Percentiles rank a stretch among this genome's conserved stretches.
These are phyloP conservation scores for Leptosphaerulina australis DNA, from an alignment of 2,329 filamentous ascomycete genomes.

Conservation along the genomic window DNA sequence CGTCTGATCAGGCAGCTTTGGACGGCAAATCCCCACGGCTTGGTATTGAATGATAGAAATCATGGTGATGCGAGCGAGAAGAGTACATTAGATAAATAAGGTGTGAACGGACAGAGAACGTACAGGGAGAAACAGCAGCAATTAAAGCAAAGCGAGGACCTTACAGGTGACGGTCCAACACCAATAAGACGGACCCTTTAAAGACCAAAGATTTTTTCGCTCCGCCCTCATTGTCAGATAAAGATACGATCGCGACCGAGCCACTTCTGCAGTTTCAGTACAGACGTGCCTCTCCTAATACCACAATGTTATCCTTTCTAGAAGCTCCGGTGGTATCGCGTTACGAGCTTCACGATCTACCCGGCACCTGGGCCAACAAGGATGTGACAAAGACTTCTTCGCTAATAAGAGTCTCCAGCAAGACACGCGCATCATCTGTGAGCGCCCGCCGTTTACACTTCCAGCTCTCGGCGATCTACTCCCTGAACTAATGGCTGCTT, in stretches of 20 bases:
- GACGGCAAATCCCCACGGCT: background rate
- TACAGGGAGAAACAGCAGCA: background rate
- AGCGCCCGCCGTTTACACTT: slow-evolving; percentile 17
- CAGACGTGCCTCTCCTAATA: background rate
- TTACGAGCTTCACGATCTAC: slow-evolving; percentile 12
- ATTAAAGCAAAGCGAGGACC: background rate
- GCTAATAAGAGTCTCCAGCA: slow-evolving; percentile 13
- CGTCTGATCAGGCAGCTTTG: background rate
- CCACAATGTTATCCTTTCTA: background rate
- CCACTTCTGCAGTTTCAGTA: background rate
- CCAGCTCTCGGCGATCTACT: slow-evolving; percentile 6
- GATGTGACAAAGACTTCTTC: slow-evolving; percentile 15
- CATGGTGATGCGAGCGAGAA: background rate
- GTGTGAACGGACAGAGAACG: background rate
- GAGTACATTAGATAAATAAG: background rate
- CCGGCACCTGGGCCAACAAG: background rate
- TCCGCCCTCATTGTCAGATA: slow-evolving; percentile 1
- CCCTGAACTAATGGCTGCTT: slow-evolving; percentile 8
- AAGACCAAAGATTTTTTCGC: background rate
- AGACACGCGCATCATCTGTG: slow-evolving; percentile 26
- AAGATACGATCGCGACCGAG: slow-evolving; percentile 8
- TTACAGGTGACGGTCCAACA: background rate
- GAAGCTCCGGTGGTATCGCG: slow-evolving; percentile 8
- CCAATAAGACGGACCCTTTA: too few relatives aligned
- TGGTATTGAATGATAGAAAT: background rate